Evolutionary conservation across 139 green algal species (phyloP).

Genomic region (Chlorella sp.): DNA sequence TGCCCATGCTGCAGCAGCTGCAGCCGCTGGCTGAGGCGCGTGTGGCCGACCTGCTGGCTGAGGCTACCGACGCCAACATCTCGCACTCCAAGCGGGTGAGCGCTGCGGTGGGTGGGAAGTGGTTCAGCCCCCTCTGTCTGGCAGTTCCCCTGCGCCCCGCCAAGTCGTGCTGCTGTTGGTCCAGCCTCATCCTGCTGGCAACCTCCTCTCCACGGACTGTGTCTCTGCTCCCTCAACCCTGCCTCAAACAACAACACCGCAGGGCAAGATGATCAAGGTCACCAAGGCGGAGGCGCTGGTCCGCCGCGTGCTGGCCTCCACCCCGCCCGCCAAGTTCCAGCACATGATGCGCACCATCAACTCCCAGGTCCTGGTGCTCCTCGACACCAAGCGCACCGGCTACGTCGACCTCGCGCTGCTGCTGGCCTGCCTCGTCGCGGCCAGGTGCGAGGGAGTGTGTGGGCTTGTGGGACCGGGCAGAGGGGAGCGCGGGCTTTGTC

Average conservation of each 20-base stretch:
- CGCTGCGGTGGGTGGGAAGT: too few relatives aligned
- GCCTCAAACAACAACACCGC: too few relatives aligned
- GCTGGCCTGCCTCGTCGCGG: conserved; percentile 43
- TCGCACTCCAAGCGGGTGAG: conserved; percentile 10
- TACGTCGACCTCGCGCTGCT: conserved; percentile 53
- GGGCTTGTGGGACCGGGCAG: too few relatives aligned
- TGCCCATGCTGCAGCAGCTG: conserved; percentile 49
- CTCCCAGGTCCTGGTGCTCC: conserved; percentile 36
- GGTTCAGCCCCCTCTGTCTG: too few relatives aligned
- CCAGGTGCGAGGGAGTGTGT: too few relatives aligned
- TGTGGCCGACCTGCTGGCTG: conserved; percentile 7
- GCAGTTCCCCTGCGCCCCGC: too few relatives aligned
- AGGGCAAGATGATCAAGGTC: conserved; percentile 45
- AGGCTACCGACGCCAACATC: conserved; percentile 24
- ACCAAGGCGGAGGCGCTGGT: conserved; percentile 48
- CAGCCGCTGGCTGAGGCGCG: conserved; percentile 7
- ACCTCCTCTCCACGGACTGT: too few relatives aligned
- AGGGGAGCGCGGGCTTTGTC: too few relatives aligned
- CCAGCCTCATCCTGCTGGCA: too few relatives aligned
- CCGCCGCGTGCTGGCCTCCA: conserved; percentile 43
- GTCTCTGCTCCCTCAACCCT: too few relatives aligned
- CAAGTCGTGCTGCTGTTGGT: too few relatives aligned
- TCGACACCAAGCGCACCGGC: conserved; percentile 34
- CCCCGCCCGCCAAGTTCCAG: conserved; percentile 58
- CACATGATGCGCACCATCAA: conserved; percentile 62